A percentile compares a stretch with the other conserved stretches of the same genome.
Evolutionary conservation across 2,329 filamentous ascomycete genomes (phyloP).

Genomic region (Alternaria gaisen): DNA sequence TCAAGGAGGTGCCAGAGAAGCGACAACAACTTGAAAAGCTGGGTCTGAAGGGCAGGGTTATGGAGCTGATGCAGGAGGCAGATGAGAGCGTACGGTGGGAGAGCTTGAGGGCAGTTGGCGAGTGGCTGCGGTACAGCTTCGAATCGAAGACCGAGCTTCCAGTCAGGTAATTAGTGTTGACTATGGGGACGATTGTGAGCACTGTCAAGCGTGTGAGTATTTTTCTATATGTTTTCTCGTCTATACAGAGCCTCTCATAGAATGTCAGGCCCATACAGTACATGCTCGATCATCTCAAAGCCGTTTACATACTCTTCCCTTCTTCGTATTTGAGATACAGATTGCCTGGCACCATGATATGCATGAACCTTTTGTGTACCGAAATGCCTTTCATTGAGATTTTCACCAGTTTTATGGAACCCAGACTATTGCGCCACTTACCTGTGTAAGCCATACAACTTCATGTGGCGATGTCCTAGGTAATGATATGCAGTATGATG

Average conservation of each 20-base stretch:
- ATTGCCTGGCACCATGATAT: background rate
- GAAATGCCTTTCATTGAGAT: background rate
- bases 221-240: constrained; percentile 7
- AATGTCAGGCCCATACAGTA: constrained; percentile 9
- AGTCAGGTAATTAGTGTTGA: constrained; percentile 30
- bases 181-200: background rate
- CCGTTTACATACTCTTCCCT: background rate
- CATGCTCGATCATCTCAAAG: constrained; percentile 5
- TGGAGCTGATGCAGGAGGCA: constrained; percentile 91
- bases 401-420: background rate
- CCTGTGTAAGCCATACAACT: background rate
- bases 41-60: constrained; percentile 84
- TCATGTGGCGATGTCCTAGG: background rate
- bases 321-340: background rate
- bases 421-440: background rate
- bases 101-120: constrained; percentile 83
- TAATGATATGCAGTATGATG: background rate
- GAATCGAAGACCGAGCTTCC: constrained; percentile 48
- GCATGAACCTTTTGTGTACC: background rate
- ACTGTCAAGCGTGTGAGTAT: constrained; percentile 9
- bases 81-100: constrained; percentile 94
- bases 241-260: constrained; percentile 6
- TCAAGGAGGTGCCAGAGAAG: constrained; percentile 89
- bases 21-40: constrained; percentile 80
- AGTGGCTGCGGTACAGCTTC: constrained; percentile 74